Percentiles rank a stretch among this genome's conserved stretches.
These are phyloP conservation scores for Escallonia rubra DNA, from an alignment of 129 eudicot genomes.

Conservation along the genomic window DNA sequence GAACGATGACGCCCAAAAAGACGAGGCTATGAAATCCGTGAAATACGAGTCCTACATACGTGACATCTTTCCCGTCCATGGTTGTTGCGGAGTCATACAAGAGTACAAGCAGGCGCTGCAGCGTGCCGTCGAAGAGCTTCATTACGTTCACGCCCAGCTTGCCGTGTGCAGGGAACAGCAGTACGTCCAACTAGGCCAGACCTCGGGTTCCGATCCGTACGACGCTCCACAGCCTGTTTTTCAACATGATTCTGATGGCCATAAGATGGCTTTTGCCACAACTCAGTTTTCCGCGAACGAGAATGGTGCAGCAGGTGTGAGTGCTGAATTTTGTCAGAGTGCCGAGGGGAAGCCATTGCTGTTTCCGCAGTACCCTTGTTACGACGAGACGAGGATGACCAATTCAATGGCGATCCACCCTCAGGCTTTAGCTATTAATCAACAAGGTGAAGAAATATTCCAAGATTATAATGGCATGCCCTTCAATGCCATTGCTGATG, in stretches of 20 bases:
- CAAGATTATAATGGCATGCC: slow-evolving; percentile 68
- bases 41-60: slow-evolving; percentile 60
- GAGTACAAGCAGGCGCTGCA: slow-evolving; percentile 33
- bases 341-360: slow-evolving; percentile 27
- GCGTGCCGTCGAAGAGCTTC: slow-evolving; percentile 42
- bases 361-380: slow-evolving; percentile 32
- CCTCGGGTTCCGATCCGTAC: slow-evolving; percentile 52
- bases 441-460: slow-evolving; percentile 30
- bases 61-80: slow-evolving; percentile 51
- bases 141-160: slow-evolving; percentile 40
- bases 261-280: slow-evolving; percentile 20
- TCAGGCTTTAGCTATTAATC: slow-evolving; percentile 25
- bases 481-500: slow-evolving; percentile 61
- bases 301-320: background rate
- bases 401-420: slow-evolving; percentile 26
- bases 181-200: slow-evolving; percentile 19
- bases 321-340: slow-evolving; percentile 26
- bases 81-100: slow-evolving; percentile 49
- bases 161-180: slow-evolving; percentile 40
- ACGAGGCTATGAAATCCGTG: slow-evolving; percentile 68
- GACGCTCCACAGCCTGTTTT: slow-evolving; percentile 23
- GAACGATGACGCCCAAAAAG: slow-evolving; percentile 24
- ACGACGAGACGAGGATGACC: slow-evolving; percentile 18
- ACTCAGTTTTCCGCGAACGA: slow-evolving; percentile 10
- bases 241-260: slow-evolving; percentile 19